Evolutionary conservation across 129 eudicot species (phyloP).

Genomic region (Chrysanthemum makinoi): DNA sequence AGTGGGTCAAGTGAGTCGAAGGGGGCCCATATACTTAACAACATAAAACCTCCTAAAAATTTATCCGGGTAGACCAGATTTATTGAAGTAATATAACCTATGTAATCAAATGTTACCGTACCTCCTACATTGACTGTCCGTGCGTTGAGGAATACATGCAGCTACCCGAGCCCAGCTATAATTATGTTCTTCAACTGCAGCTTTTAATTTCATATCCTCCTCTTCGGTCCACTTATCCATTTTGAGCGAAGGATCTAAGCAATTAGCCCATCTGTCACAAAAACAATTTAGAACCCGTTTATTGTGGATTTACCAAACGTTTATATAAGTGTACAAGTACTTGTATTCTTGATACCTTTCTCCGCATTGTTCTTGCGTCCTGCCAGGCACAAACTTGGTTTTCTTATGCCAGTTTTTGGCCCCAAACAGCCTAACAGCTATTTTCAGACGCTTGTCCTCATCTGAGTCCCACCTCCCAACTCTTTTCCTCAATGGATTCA

Average conservation of each 20-base stretch:
- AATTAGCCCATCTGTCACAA: slow-evolving; percentile 76
- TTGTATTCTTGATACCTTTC: slow-evolving; percentile 49
- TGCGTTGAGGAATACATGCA: slow-evolving; percentile 70
- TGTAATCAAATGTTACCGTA: slow-evolving; percentile 22
- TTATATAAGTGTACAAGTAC: not conserved
- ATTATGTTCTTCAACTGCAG: slow-evolving; percentile 59
- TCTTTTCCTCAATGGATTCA: slow-evolving; percentile 68
- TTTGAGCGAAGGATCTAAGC: slow-evolving; percentile 74
- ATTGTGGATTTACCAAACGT: slow-evolving; percentile 5
- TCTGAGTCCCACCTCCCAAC: slow-evolving; percentile 71
- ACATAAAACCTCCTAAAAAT: too few species aligned
- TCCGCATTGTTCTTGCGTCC: slow-evolving; percentile 81
- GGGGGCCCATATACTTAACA: too few species aligned
- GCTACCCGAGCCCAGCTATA: slow-evolving; percentile 76
- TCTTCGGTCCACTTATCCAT: slow-evolving; percentile 71
- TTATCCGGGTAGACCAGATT: too few species aligned
- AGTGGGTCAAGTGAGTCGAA: too few species aligned
- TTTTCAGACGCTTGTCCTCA: slow-evolving; percentile 79
- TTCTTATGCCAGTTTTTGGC: slow-evolving; percentile 72
- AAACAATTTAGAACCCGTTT: not conserved
- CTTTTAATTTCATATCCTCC: slow-evolving; percentile 64
- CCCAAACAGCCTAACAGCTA: slow-evolving; percentile 71
- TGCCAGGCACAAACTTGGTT: slow-evolving; percentile 74
- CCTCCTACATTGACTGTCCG: slow-evolving; percentile 90
- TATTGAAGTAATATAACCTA: too few species aligned